Conservation (phyloP, 73 alveolate genomes). For the Paraurostyla sp. region DNA sequence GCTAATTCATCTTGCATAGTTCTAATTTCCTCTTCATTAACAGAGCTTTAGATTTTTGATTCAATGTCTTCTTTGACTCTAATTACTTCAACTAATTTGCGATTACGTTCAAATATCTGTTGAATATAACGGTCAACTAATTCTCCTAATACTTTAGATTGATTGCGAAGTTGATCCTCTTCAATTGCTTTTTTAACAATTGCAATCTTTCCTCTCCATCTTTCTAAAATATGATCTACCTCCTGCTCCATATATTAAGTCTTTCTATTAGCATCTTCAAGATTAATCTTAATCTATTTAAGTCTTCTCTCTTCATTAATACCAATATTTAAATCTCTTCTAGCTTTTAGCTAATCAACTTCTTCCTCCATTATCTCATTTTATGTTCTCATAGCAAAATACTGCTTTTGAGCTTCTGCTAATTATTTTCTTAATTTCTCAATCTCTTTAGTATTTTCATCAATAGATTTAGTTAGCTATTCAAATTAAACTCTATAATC, state of each 20-base stretch:
- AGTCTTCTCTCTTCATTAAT: slow-evolving; percentile 53
- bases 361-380: background rate
- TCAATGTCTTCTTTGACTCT: slow-evolving; percentile 58
- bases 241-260: slow-evolving; percentile 7
- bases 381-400: background rate
- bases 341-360: background rate
- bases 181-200: slow-evolving; percentile 35
- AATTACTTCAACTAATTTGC: slow-evolving; percentile 36
- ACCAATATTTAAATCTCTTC: slow-evolving; percentile 40
- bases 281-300: background rate
- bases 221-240: slow-evolving; percentile 25
- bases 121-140: slow-evolving; percentile 25
- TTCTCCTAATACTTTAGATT: slow-evolving; percentile 43
- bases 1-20: slow-evolving; percentile 48
- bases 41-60: background rate
- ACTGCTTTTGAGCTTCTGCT: background rate
- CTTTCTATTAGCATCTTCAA: slow-evolving; percentile 35
- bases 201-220: slow-evolving; percentile 55
- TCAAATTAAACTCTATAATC: slow-evolving; percentile 41
- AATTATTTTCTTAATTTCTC: background rate
- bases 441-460: background rate
- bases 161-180: background rate
- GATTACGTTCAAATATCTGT: slow-evolving; percentile 51
- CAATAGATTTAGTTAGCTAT: background rate
- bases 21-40: slow-evolving; percentile 35